A percentile compares a stretch with the other conserved stretches of the same genome.
phyloP scores from a whole-genome alignment of 371 early-diverging fungal species.

The Nematocida sp. region DNA sequence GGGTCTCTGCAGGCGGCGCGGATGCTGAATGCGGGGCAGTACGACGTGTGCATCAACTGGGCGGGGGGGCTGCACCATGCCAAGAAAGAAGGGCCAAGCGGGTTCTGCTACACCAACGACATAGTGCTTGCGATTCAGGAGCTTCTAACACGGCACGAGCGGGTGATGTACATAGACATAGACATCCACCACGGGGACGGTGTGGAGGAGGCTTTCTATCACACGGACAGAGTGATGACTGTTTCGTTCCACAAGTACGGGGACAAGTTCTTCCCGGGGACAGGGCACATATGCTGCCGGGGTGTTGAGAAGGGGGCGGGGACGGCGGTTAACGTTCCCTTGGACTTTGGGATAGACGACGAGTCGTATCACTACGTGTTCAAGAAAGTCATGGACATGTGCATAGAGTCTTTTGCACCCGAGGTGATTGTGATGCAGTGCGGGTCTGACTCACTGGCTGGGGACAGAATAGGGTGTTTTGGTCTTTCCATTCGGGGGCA shows the following conservation, averaged over 20 bases:
- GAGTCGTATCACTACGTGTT: slow-evolving; percentile 78
- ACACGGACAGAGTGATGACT: slow-evolving; percentile 95
- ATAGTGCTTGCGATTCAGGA: slow-evolving; percentile 90
- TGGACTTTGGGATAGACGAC: slow-evolving; percentile 92
- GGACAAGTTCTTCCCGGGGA: slow-evolving; percentile 84
- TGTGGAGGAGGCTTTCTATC: slow-evolving; percentile 93
- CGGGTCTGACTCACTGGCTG: slow-evolving; percentile 95
- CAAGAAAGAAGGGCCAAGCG: slow-evolving; percentile 83
- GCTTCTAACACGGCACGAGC: slow-evolving; percentile 78
- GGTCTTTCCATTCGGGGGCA: slow-evolving; percentile 76
- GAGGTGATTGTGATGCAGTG: slow-evolving; percentile 93
- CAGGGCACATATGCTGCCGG: slow-evolving; percentile 71
- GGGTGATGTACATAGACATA: slow-evolving; percentile 95
- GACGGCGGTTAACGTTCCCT: slow-evolving; percentile 89
- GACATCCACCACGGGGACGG: slow-evolving; percentile 99
- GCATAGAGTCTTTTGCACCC: slow-evolving; percentile 86
- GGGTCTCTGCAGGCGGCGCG: slow-evolving; percentile 69
- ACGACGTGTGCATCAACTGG: slow-evolving; percentile 95
- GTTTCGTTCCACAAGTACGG: slow-evolving; percentile 95
- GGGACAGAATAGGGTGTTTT: slow-evolving; percentile 94
- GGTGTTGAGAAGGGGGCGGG: slow-evolving; percentile 75
- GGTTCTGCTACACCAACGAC: slow-evolving; percentile 99
- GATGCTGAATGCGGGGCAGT: slow-evolving; percentile 75
- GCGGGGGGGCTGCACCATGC: slow-evolving; percentile 96
- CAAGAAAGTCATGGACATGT: slow-evolving; percentile 70